A percentile compares a stretch with the other conserved stretches of the same genome.
Evolutionary conservation across 2,329 filamentous ascomycete species (phyloP).

Genomic region (Sclerotinia spermophila): DNA sequence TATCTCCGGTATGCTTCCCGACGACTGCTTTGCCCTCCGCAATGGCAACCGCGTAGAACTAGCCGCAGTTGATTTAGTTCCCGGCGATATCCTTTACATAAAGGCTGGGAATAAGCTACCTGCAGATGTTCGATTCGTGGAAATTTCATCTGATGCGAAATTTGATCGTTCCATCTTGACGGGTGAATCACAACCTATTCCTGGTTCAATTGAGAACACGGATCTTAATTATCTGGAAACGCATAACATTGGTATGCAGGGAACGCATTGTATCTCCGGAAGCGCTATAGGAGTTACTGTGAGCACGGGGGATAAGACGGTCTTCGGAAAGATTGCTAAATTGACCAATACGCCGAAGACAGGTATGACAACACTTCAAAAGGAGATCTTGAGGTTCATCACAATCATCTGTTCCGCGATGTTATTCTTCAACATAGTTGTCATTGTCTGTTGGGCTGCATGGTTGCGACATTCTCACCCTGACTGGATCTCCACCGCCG

Average conservation of each 20-base stretch:
- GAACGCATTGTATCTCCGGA: constrained; percentile 70
- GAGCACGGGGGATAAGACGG: constrained; percentile 65
- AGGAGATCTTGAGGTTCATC: constrained; percentile 69
- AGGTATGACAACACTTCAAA: constrained; percentile 65
- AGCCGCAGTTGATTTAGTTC: constrained; percentile 59
- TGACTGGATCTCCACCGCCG: constrained; percentile 66
- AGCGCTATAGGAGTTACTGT: constrained; percentile 65
- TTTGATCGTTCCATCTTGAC: constrained; percentile 74
- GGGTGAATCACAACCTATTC: constrained; percentile 61
- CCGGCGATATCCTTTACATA: constrained; percentile 65
- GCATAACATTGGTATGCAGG: constrained; percentile 70
- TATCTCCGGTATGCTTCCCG: constrained; percentile 73
- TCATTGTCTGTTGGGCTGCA: constrained; percentile 64
- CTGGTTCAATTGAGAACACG: constrained; percentile 58
- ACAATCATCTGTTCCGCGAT: constrained; percentile 65
- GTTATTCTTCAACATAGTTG: constrained; percentile 58
- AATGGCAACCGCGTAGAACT: constrained; percentile 50
- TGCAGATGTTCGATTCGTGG: constrained; percentile 66
- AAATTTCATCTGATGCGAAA: constrained; percentile 65
- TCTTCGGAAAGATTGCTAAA: constrained; percentile 71
- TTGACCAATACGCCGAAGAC: constrained; percentile 65
- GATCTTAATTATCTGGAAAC: constrained; percentile 75
- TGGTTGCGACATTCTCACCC: constrained; percentile 64
- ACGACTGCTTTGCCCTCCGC: constrained; percentile 62
- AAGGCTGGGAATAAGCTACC: constrained; percentile 70